Base-by-base conservation (phyloP, 2,329 filamentous ascomycete genomes). In the Xylariaceae sp. region DNA sequence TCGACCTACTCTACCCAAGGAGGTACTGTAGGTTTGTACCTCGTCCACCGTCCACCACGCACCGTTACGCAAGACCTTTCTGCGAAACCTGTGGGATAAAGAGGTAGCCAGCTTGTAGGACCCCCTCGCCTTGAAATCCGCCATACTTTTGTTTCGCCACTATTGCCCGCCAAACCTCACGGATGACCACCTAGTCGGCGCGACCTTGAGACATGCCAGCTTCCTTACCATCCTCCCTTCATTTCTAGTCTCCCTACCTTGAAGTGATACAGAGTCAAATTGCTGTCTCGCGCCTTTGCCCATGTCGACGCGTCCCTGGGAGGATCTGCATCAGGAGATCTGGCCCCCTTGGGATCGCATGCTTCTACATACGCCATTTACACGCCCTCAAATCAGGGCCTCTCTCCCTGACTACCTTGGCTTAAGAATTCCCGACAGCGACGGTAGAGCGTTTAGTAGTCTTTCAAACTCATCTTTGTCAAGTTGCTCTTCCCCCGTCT, bases 291-390 rank as follows among this genome's bases (percentile, higher is more conserved):
- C 22, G 22, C 6, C 22, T 42, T 26, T 6, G 6, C 22, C 11
- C 6, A 6, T 6, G 22, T 26, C 22, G 22, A 26, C 22, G 22
- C 22, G 22, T 6, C 22, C 22, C 22, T 26, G 35, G 44, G 41
- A 49, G 49, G 46, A 50, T 48, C 53, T 48, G 50, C 49, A 52
- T 46, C 35, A 46, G 50, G 39, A 48, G n/a, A 24, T 50, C 47
- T 51, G 47, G 44, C 41, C 39, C 26, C 29, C 28, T 40, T 37
- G 38, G 41, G 33, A 38, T 41, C 19, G 39, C 12, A 18, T 19
- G 30, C 17, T 35, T 31, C 30, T 29, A 33, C 34, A 39, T 36
- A 39, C 45, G 40, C 26, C 18, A 37, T 32, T 37, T 35, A 13
- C 22, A 39, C 38, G 22, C 38, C 29, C 41, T 13, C 35, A 36